These are phyloP conservation scores for Moelleriella libera DNA, from an alignment of 2,329 filamentous ascomycete species.

Conservation along the genomic window DNA sequence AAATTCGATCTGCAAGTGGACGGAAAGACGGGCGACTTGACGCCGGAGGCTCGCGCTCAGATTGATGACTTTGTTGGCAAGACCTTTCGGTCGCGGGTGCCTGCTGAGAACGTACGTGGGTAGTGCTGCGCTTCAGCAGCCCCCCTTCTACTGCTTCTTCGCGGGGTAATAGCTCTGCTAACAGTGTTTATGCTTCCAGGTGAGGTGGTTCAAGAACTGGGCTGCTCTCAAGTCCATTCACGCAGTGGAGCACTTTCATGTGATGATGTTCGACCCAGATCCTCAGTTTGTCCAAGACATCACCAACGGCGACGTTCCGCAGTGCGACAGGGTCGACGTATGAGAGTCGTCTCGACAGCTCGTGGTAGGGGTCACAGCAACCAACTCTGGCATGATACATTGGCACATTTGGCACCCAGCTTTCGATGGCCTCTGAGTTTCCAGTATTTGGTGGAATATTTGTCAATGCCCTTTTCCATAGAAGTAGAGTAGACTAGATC, in stretches of 20 bases:
- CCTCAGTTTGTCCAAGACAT: conserved; percentile 52
- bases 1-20: conserved; percentile 73
- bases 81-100: conserved; percentile 45
- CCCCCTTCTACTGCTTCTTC: background rate
- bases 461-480: too few species aligned
- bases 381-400: too few species aligned
- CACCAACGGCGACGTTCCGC: conserved; percentile 60
- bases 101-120: conserved; percentile 35
- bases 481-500: too few species aligned
- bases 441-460: too few species aligned
- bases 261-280: conserved; percentile 75
- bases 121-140: background rate
- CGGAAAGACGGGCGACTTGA: conserved; percentile 49
- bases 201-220: conserved; percentile 60
- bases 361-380: too few species aligned
- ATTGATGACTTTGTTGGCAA: conserved; percentile 58
- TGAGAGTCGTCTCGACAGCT: background rate
- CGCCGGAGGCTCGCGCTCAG: conserved; percentile 41
- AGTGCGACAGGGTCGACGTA: conserved; percentile 29
- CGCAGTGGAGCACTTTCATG: conserved; percentile 85
- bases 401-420: too few species aligned
- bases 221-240: conserved; percentile 69
- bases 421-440: too few species aligned
- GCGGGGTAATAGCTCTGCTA: background rate
- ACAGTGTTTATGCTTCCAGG: conserved; percentile 8